Base-by-base conservation (phyloP, 2,329 filamentous ascomycete genomes). In the Cladosporium sp. region DNA sequence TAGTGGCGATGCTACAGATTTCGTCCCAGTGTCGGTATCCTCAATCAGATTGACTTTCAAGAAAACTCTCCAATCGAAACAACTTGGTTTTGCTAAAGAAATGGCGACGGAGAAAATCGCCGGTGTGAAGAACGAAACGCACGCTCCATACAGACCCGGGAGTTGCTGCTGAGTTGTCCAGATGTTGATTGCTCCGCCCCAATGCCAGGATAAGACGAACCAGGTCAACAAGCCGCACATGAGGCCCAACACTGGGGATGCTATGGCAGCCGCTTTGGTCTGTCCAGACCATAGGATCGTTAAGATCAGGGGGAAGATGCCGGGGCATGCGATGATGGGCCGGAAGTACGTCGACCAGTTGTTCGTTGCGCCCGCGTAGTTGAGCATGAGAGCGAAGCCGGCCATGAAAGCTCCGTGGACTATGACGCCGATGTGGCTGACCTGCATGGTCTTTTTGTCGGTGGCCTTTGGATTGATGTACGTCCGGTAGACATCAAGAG, bases 401-500 rank as follows among this genome's bases (percentile, higher is more conserved):
- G 73, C 69, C 56, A 77, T 76, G 56, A 77, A 76, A 4, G 69
- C 57, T 2, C 69, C 73, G 43, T 76, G 71, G n/a, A 72, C 65
- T 0, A 76, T 62, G 0, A 78, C 74, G 1, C 69, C 69, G n/a
- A 70, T 53, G 52, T 78, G 75, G 39, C 73, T 76, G 22, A 74
- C 69, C 13, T 63, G 59, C 2, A 78, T 61, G 0, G 72, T 64
- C 29, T 66, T 63, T 29, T 65, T 64, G 55, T 76, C 73, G 1
- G 66, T 68, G 0, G 73, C 74, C 7, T 63, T 58, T 0, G 72
- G 72, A 51, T 77, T 72, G 63, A 77, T 65, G 53, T 78, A 78
- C 3, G 72, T 76, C 42, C 72, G 69, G 60, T 72, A 78, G n/a
- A 77, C 57, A 53, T 78, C 74, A 43, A 75, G 71, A 4, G 72